phyloP scores from a whole-genome alignment of 371 early-diverging fungal genomes.

The Mucor irregularis region DNA sequence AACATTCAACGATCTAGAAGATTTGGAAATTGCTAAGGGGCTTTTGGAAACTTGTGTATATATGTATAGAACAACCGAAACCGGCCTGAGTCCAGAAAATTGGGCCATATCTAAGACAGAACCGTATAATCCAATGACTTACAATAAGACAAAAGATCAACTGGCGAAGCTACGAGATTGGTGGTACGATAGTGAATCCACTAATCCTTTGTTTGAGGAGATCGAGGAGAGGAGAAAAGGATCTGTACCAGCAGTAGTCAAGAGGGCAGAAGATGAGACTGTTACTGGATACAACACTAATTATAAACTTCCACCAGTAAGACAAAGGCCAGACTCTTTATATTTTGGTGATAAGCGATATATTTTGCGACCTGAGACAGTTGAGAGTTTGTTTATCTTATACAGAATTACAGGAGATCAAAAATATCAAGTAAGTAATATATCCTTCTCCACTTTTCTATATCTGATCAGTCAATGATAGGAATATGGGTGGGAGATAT shows the following conservation, averaged over 20 bases:
- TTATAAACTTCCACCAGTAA: conserved; percentile 10
- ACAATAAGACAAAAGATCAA: conserved; percentile 21
- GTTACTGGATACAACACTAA: conserved; percentile 9
- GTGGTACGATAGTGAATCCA: conserved; percentile 29
- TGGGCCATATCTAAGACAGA: conserved; percentile 27
- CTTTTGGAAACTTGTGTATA: conserved; percentile 60
- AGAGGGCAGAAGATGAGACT: neutral
- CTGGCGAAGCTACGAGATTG: conserved; percentile 22
- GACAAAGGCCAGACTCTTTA: conserved; percentile 13
- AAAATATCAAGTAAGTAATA: conserved; percentile 55
- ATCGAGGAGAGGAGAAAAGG: neutral
- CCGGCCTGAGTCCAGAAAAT: conserved; percentile 62
- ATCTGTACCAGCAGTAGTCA: neutral
- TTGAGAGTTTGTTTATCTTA: conserved; percentile 76
- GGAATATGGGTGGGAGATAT: conserved; percentile 76
- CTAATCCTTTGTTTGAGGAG: conserved; percentile 1
- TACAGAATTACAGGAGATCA: conserved; percentile 75
- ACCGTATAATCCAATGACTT: conserved; percentile 33
- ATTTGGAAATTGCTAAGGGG: conserved; percentile 41
- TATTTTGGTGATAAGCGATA: conserved; percentile 19
- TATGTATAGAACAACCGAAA: conserved; percentile 49
- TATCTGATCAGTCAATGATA: neutral
- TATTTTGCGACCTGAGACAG: conserved; percentile 58
- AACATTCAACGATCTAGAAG: conserved; percentile 44
- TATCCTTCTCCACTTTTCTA: neutral